Base-by-base conservation (phyloP, 257 asterid species). In the Apocynum venetum region DNA sequence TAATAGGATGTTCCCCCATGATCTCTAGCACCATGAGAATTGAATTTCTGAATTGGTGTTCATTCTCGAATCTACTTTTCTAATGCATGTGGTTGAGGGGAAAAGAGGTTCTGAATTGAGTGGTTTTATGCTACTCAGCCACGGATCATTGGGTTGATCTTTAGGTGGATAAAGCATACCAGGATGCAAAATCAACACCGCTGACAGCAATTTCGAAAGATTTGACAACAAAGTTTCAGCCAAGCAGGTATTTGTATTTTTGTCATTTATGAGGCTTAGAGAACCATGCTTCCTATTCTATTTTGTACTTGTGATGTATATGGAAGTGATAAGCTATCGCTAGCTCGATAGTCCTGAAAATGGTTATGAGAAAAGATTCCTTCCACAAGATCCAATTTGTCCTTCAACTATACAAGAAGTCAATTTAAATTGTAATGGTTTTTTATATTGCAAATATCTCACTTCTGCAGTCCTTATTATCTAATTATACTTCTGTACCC, bases 391-490 rank as follows among this genome's bases (percentile, higher is more conserved):
- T 75, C 83, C 80, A 68, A 77, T 20, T 49, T 66, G 46, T 48
- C 43, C 36, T 48, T 59, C 31, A 67, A 72, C 40, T 61, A 31
- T 48, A 35, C 15, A 43, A 53, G 55, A 73, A 72, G 61, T 52
- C 68, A 44, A 56, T 36, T 35, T 25, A 2, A 47, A 17, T 46
- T 74, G 31, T 48, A n/a, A n/a, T 40, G 41, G 43, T 20, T 73
- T 82, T 47, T 55, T 47, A 19, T 10, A 55, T 41, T 64, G 74
- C 51, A 8, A 69, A 64, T 46, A 82, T 78, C 82, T 67, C 75
- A 82, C 78, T 74, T 43, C 48, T 78, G 81, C 79, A 55, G 70
- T 78, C 81, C 77, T 60, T 72, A 53, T 36, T 41, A 71, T 48
- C 25, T 6, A 63, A 9, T 68, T 17, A 19, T 20, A 48, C 66